phyloP scores from a whole-genome alignment of 108 stramenopile genomes.

The Fragilaria radians region DNA sequence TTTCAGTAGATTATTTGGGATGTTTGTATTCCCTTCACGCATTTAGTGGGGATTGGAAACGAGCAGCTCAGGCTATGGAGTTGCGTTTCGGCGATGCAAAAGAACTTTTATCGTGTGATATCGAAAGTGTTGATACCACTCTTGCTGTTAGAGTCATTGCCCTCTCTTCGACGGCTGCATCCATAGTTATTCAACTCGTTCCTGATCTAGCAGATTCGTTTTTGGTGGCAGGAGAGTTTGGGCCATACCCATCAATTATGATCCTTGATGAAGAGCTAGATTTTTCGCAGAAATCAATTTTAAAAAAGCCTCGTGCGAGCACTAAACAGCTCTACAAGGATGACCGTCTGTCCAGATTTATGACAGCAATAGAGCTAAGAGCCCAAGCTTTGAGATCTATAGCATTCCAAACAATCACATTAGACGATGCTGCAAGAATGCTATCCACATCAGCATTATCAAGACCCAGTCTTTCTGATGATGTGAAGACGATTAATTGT shows the following conservation, averaged over 20 bases:
- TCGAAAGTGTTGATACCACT: constrained; percentile 16
- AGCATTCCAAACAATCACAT: constrained; percentile 40
- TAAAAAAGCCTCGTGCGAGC: neutral
- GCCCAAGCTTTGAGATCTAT: constrained; percentile 43
- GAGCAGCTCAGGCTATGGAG: constrained; percentile 71
- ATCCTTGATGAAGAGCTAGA: neutral
- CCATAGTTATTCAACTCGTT: constrained; percentile 45
- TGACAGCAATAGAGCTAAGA: constrained; percentile 39
- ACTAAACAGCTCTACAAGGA: neutral
- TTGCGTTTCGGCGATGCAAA: constrained; percentile 37
- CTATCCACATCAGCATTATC: neutral
- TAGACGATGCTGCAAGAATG: constrained; percentile 28
- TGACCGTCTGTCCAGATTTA: constrained; percentile 30
- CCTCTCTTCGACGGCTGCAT: constrained; percentile 44
- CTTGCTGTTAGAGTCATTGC: constrained; percentile 51
- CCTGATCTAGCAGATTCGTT: constrained; percentile 22
- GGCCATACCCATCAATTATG: constrained; percentile 1
- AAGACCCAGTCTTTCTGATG: neutral
- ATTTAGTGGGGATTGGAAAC: constrained; percentile 68
- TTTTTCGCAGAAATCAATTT: neutral
- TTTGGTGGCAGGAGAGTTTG: constrained; percentile 30
- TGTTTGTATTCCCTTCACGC: constrained; percentile 71
- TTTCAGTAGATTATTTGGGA: constrained; percentile 56
- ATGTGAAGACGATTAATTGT: neutral
- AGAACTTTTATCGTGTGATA: constrained; percentile 23